phyloP scores from a whole-genome alignment of 208 protist genomes.

The Leishmania guyanensis region DNA sequence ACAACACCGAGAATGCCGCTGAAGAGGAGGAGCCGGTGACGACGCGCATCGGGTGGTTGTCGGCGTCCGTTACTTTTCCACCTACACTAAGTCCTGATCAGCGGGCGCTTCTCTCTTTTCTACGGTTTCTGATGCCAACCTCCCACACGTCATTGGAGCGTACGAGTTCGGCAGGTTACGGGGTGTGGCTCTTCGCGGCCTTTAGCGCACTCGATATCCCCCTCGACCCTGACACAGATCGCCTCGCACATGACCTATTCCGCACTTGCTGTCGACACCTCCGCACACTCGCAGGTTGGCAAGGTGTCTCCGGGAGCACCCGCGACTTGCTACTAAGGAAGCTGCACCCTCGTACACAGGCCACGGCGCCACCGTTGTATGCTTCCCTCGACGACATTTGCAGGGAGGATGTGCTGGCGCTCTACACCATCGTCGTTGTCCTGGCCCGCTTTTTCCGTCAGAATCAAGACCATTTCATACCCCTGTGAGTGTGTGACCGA shows the following conservation, averaged over 20 bases:
- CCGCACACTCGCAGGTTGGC: slow-evolving; percentile 49
- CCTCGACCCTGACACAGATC: slow-evolving; percentile 80
- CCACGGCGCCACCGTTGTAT: slow-evolving; percentile 30
- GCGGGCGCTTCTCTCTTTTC: slow-evolving; percentile 33
- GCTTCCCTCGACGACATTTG: slow-evolving; percentile 46
- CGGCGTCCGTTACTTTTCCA: neutral
- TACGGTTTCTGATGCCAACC: slow-evolving; percentile 54
- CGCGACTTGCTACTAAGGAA: slow-evolving; percentile 47
- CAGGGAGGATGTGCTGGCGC: slow-evolving; percentile 60
- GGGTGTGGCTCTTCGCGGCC: slow-evolving; percentile 68
- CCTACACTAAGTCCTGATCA: slow-evolving; percentile 10
- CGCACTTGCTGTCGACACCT: slow-evolving; percentile 66
- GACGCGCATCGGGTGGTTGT: neutral
- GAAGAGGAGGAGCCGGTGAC: neutral
- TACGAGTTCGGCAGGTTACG: slow-evolving; percentile 43
- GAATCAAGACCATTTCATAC: slow-evolving; percentile 82
- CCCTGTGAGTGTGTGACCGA: slow-evolving; percentile 32
- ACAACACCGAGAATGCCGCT: slow-evolving; percentile 18
- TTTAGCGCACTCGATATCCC: slow-evolving; percentile 70
- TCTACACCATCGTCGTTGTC: slow-evolving; percentile 73
- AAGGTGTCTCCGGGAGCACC: slow-evolving; percentile 40
- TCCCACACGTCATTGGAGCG: neutral
- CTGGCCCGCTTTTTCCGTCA: slow-evolving; percentile 80
- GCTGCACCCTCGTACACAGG: slow-evolving; percentile 9
- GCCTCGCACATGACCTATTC: slow-evolving; percentile 73